Evolutionary conservation across 106 monocot genomes (phyloP).

Genomic region (Narthecium ossifragum): DNA sequence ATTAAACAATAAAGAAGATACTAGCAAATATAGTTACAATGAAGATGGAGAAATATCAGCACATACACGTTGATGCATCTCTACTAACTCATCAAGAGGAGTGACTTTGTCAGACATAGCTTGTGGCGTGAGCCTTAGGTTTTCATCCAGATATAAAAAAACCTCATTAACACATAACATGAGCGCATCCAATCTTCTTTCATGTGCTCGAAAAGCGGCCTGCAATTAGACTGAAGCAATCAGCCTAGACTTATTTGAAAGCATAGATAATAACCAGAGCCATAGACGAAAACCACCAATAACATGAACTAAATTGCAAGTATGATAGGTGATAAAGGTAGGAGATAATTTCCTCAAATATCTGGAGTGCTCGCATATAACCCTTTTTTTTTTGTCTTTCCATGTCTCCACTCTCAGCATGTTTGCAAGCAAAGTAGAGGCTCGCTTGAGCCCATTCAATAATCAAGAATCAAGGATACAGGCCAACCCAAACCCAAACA

Average conservation of each 20-base stretch:
- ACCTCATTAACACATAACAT: constrained; percentile 69
- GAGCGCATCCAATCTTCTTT: constrained; percentile 88
- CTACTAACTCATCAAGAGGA: constrained; percentile 89
- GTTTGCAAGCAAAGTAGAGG: too few relatives aligned
- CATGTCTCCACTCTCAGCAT: too few relatives aligned
- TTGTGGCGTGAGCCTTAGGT: constrained; percentile 73
- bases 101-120: constrained; percentile 81
- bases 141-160: constrained; percentile 81
- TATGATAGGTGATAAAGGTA: too few relatives aligned
- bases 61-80: constrained; percentile 83
- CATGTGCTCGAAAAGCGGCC: constrained; percentile 80
- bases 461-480: too few relatives aligned
- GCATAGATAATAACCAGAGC: neutral
- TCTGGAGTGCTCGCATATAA: too few relatives aligned
- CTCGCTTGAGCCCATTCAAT: too few relatives aligned
- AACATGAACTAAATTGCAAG: too few relatives aligned
- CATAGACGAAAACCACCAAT: too few relatives aligned
- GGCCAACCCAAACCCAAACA: too few relatives aligned
- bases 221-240: constrained; percentile 20
- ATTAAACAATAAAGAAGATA: neutral
- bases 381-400: too few relatives aligned
- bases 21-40: neutral
- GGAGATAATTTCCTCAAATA: too few relatives aligned
- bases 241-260: neutral
- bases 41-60: neutral